Evolutionary conservation across 768 basidiomycete genomes (phyloP), one percentile per base, ranked within the genome.

Genomic region (Leccinum broughii): DNA sequence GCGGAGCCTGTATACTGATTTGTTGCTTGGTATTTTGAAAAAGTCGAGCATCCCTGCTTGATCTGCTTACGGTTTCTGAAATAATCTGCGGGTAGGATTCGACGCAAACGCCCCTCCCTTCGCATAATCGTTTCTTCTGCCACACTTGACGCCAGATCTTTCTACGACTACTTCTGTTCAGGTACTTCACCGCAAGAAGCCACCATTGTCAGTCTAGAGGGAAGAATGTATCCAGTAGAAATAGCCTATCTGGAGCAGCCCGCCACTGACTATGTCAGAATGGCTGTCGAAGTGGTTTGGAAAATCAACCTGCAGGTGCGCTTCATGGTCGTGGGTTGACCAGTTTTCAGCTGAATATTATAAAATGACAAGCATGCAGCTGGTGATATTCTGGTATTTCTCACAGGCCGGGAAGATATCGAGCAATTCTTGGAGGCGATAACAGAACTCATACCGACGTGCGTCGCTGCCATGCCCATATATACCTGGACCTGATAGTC

Each of bases 391-490:
- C 81, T 99, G 24, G 86, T 98, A 0, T 99, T 99, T 70, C 72
- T 99, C 57, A 96, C 97, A 0, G 97, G 97, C 8, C 80, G 96
- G 35, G 97, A 99, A 72, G 97, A 99, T 69, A 99, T 99, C 52
- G 95, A 98, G 44, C 81, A 85, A 48, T 95, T 91, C 61, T 72
- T 95, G 20, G 89, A 95, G 62, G 86, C 85, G 58, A 76, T 98
- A 11, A 77, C 89, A 1, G 94, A 97, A 66, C 80, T 92, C 59
- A 68, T 93, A 26, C 86, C 89, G 55, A 85, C 83, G 94, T 90
- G 66, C 35, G 69, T 61, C 37, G 17, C 17, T 2, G 13, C 32
- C 22, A 24, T 62, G 14, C 26, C n/a, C 11, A 59, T 26, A 54
- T 46, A 50, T 58, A 8, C 34, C 6, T 50, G 3, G 17, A 44